Evolutionary conservation across 2,329 filamentous ascomycete genomes (phyloP), one percentile per base, ranked within the genome.

Genomic region (Trichoderma sp.): DNA sequence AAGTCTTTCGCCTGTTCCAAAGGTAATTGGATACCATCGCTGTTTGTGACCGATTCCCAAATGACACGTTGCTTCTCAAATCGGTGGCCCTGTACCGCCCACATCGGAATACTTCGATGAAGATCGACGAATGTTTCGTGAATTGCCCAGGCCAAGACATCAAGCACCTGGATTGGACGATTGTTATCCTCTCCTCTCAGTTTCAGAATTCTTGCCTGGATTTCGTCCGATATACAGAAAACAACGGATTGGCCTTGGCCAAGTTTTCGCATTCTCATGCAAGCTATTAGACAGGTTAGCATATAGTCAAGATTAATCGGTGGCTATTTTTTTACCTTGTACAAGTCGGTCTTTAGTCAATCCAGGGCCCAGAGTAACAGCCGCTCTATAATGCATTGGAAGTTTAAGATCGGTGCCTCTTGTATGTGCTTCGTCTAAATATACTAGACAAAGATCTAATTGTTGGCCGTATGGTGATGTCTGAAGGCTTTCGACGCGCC

Each of bases 201-300:
- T 91, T 1, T 82, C 76, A 0, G 89, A 85, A 1, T 89, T 79
- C 68, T 66, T 2, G 50, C n/a, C 3, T 85, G 88, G 65, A 93
- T 88, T 71, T 93, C 91, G 0, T 83, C 76, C 0, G 90, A 84
- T 1, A 88, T 80, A 70, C 85, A 88, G 71, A 93, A 93, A 0
- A 87, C 81, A 0, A 93, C 85, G 0, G 88, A 89, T 74, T 94
- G 91, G 0, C 90, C 90, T 3, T 88, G 80, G 0, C 90, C 92
- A 0, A 95, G 83, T 72, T 90, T 88, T 12, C 91, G 80, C 87
- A 94, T 89, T n/a, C 92, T 80, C 88, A 91, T 92, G 72, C 90
- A 92, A 0, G 90, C 90, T 88, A 39, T 1, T 39, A 8, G 65
- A 23, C 73, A 23, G 89, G 92, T 93, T 72, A 47, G 12, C 90